phyloP scores from a whole-genome alignment of 495 filamentous ascomycete species.

The Aspergillus sclerotiicarbonarius region DNA sequence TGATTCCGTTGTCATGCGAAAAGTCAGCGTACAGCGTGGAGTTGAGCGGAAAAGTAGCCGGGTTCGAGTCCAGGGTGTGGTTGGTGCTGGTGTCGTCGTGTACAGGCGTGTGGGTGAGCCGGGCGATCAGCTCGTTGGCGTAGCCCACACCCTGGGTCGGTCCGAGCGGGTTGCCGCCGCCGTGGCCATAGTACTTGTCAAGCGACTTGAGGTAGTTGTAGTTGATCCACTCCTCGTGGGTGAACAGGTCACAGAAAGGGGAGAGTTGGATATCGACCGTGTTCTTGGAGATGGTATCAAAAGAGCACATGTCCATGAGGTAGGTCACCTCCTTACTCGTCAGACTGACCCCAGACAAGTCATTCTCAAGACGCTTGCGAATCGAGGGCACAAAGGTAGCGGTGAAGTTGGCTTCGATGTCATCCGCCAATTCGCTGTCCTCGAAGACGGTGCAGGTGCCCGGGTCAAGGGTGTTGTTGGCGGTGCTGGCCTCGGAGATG shows the following conservation, averaged over 20 bases:
- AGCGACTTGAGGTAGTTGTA: conserved; percentile 78
- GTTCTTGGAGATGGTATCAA: conserved; percentile 63
- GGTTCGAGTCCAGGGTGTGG: conserved; percentile 61
- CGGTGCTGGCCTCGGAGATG: conserved; percentile 59
- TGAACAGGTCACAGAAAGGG: conserved; percentile 72
- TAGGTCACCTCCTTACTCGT: conserved; percentile 55
- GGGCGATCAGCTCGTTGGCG: conserved; percentile 80
- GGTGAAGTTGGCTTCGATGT: conserved; percentile 53
- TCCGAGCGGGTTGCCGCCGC: conserved; percentile 70
- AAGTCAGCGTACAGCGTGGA: conserved; percentile 75
- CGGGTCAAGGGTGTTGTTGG: conserved; percentile 78
- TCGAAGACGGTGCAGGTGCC: conserved; percentile 64
- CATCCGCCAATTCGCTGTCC: conserved; percentile 41
- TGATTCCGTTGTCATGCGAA: conserved; percentile 84
- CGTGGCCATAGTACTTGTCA: conserved; percentile 77
- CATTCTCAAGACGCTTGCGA: conserved; percentile 55
- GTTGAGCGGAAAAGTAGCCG: conserved; percentile 66
- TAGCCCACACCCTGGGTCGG: conserved; percentile 82
- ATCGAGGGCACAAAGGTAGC: conserved; percentile 61
- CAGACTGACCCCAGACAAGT: conserved; percentile 61
- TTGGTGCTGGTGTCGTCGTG: conserved; percentile 70
- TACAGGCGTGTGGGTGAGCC: conserved; percentile 66
- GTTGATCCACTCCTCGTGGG: conserved; percentile 60
- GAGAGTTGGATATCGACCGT: conserved; percentile 42
- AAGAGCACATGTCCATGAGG: conserved; percentile 86